Evolutionary conservation across 345 rosid genomes (phyloP).

Genomic region (Erodium maritimum): DNA sequence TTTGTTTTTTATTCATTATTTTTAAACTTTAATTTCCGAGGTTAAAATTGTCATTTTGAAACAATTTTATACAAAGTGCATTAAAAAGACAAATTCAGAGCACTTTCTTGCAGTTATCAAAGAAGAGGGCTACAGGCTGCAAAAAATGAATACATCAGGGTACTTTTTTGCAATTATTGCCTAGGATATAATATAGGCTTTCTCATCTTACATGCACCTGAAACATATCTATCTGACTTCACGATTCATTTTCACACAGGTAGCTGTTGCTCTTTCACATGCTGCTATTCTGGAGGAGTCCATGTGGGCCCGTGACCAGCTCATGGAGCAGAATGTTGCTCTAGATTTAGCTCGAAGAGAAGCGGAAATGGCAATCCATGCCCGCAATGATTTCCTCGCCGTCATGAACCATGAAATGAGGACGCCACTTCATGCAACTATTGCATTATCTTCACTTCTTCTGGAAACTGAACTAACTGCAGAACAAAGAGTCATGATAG

Average conservation of each 20-base stretch:
- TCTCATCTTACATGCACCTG: neutral
- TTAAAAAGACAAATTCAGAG: no score
- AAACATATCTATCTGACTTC: neutral
- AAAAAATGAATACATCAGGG: no score
- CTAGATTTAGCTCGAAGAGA: slow-evolving; percentile 72
- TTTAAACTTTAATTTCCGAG: no score
- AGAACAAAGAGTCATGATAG: slow-evolving; percentile 82
- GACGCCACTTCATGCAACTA: slow-evolving; percentile 83
- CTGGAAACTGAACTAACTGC: slow-evolving; percentile 70
- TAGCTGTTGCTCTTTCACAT: slow-evolving; percentile 95
- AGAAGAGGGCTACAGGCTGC: no score
- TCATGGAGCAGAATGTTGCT: slow-evolving; percentile 70
- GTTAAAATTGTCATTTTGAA: no score
- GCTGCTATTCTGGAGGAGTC: slow-evolving; percentile 94
- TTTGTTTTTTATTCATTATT: no score
- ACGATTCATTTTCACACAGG: slow-evolving; percentile 29
- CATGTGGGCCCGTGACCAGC: slow-evolving; percentile 78
- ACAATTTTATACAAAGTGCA: no score
- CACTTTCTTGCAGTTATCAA: no score
- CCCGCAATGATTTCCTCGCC: slow-evolving; percentile 85
- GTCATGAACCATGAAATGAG: slow-evolving; percentile 99
- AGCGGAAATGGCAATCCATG: slow-evolving; percentile 85
- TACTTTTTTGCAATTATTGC: no score
- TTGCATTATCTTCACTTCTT: slow-evolving; percentile 79
- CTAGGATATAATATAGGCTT: neutral